A percentile compares a stretch with the other conserved stretches of the same genome.
phyloP scores from a whole-genome alignment of 345 rosid genomes.

The Draba incana region DNA sequence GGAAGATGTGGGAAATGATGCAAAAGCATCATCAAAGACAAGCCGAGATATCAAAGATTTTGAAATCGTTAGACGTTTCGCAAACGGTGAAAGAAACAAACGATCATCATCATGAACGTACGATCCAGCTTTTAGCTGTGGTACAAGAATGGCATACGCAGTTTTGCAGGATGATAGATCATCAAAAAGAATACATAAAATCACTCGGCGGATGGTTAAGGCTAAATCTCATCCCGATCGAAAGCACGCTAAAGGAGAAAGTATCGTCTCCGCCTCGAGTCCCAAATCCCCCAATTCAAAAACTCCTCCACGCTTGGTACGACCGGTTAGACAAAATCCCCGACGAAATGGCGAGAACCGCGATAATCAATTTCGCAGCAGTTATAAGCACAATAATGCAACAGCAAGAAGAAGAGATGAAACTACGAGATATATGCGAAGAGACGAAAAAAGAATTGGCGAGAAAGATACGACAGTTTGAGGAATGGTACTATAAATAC shows the following conservation, averaged over 20 bases:
- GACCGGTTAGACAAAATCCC: conserved; percentile 61
- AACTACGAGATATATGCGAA: conserved; percentile 60
- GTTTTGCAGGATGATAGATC: conserved; percentile 65
- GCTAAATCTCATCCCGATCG: conserved; percentile 83
- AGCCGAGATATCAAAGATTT: conserved; percentile 43
- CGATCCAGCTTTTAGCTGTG: conserved; percentile 66
- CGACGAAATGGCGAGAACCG: conserved; percentile 72
- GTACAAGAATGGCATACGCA: conserved; percentile 84
- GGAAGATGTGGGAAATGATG: conserved; percentile 86
- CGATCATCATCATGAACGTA: conserved; percentile 73
- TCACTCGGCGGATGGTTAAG: conserved; percentile 72
- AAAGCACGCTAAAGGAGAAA: conserved; percentile 84
- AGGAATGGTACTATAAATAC: conserved; percentile 68
- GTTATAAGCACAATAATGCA: conserved; percentile 61
- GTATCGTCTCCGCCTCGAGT: conserved; percentile 87
- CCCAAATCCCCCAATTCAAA: conserved; percentile 64
- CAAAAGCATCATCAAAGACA: conserved; percentile 65
- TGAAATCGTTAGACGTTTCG: conserved; percentile 52
- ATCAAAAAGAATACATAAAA: conserved; percentile 71
- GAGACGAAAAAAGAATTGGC: conserved; percentile 58
- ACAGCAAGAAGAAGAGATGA: conserved; percentile 70
- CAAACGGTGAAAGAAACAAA: conserved; percentile 70
- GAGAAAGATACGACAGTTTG: conserved; percentile 57
- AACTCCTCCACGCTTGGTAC: conserved; percentile 68
- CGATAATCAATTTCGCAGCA: conserved; percentile 63